Conservation (phyloP, 805 yeast genomes). For the Spencermartinsiella europaea region DNA sequence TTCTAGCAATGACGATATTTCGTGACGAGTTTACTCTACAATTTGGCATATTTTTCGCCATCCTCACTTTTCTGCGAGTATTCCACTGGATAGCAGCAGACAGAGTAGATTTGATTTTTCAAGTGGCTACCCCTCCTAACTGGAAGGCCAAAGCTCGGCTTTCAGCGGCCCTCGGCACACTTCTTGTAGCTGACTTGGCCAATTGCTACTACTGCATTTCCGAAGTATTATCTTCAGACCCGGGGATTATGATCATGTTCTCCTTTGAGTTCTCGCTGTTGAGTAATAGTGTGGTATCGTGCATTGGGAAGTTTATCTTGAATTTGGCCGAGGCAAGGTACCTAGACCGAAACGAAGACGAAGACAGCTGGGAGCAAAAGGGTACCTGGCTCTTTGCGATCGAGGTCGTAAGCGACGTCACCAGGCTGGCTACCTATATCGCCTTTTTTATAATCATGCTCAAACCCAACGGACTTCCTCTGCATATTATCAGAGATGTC, state of each 20-base stretch:
- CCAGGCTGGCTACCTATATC: conserved; percentile 43
- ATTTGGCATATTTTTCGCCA: conserved; percentile 38
- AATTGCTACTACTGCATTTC: conserved; percentile 48
- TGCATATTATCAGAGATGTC: conserved; percentile 48
- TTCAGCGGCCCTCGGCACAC: conserved; percentile 40
- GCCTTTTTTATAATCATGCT: conserved; percentile 44
- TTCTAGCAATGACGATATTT: conserved; percentile 53
- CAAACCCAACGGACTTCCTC: conserved; percentile 41
- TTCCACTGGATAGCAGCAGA: conserved; percentile 71
- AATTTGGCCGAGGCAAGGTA: conserved; percentile 54
- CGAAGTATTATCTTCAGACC: conserved; percentile 22
- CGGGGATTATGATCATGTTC: conserved; percentile 50
- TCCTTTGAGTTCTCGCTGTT: conserved; percentile 73
- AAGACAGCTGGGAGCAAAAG: conserved; percentile 70
- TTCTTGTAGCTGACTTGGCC: conserved; percentile 47
- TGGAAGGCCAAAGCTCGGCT: conserved; percentile 37
- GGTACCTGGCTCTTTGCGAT: conserved; percentile 52
- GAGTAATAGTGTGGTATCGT: conserved; percentile 47
- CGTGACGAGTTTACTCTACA: conserved; percentile 43
- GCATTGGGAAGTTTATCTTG: conserved; percentile 43
- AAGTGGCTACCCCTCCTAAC: conserved; percentile 35
- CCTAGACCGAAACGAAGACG: conserved; percentile 44
- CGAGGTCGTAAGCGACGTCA: conserved; percentile 45
- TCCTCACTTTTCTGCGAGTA: conserved; percentile 51
- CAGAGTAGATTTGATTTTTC: conserved; percentile 46